phyloP scores from a whole-genome alignment of 306 rosid genomes.

The Prosopis cineraria region DNA sequence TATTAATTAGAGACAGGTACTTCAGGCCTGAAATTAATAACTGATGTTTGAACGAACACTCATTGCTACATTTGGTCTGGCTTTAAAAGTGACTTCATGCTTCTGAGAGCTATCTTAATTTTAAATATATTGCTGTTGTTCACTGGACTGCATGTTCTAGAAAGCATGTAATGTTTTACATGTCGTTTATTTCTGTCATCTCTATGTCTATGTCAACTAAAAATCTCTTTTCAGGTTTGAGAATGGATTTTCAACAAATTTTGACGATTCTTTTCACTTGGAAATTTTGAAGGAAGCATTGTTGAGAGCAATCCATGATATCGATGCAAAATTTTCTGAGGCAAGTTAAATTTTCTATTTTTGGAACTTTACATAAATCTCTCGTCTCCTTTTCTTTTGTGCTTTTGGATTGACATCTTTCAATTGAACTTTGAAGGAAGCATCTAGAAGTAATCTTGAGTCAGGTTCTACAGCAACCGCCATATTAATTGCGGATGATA shows the following conservation, averaged over 20 bases:
- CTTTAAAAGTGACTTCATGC: slow-evolving; percentile 6
- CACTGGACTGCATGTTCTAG: slow-evolving; percentile 2
- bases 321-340: slow-evolving; percentile 85
- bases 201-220: slow-evolving; percentile 22
- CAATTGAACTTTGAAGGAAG: slow-evolving; percentile 74
- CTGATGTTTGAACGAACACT: slow-evolving; percentile 7
- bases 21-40: neutral
- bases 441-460: slow-evolving; percentile 56
- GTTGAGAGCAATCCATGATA: slow-evolving; percentile 84
- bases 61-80: slow-evolving; percentile 10
- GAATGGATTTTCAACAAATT: slow-evolving; percentile 54
- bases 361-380: slow-evolving; percentile 2
- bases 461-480: slow-evolving; percentile 91
- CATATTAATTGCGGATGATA: slow-evolving; percentile 77
- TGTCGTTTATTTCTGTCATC: slow-evolving; percentile 17
- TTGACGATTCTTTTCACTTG: slow-evolving; percentile 79
- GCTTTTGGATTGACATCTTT: slow-evolving; percentile 46
- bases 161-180: slow-evolving; percentile 2
- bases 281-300: slow-evolving; percentile 92
- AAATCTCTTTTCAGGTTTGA: slow-evolving; percentile 66
- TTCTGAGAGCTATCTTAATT: neutral
- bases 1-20: neutral
- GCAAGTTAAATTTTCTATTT: slow-evolving; percentile 42
- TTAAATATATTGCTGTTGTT: neutral
- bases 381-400: neutral